Conservation (phyloP, 2,329 filamentous ascomycete genomes). For the Coniochaeta pulveracea region DNA sequence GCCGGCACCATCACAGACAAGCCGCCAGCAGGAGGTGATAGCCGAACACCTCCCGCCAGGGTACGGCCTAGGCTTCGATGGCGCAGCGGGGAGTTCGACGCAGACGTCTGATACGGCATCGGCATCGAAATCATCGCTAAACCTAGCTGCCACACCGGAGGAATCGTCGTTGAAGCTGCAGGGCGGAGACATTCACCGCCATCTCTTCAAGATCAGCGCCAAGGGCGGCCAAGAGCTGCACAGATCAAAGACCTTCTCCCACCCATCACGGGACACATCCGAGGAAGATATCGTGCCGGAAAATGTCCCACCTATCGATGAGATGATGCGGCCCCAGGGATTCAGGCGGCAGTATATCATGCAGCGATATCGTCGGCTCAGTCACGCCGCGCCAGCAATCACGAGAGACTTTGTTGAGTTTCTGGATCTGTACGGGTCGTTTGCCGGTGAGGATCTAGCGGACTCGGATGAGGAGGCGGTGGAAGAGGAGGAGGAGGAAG, state of each 20-base stretch:
- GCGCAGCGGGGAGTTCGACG: conserved; percentile 4
- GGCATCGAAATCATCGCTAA: conserved; percentile 5
- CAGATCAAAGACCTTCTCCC: conserved; percentile 15
- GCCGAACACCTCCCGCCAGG: conserved; percentile 21
- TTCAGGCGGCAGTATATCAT: conserved; percentile 37
- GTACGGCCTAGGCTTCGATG: conserved; percentile 20
- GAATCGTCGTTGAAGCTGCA: conserved; percentile 62
- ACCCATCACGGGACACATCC: conserved; percentile 6
- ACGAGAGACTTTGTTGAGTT: conserved; percentile 66
- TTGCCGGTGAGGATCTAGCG: conserved; percentile 60
- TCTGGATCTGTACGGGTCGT: conserved; percentile 63
- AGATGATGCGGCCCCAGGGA: conserved; percentile 30
- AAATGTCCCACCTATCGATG: conserved; percentile 16
- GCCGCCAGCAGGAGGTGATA: conserved; percentile 12
- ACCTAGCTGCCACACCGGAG: conserved; percentile 14
- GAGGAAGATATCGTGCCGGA: conserved; percentile 3
- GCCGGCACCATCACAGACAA: conserved; percentile 1
- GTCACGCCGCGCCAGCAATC: conserved; percentile 38
- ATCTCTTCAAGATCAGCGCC: conserved; percentile 64
- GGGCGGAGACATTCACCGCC: conserved; percentile 68
- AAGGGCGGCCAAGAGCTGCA: conserved; percentile 32
- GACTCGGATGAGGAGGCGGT: conserved; percentile 50
- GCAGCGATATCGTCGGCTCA: conserved; percentile 22
- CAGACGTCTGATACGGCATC: no score
- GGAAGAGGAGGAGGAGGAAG: conserved; percentile 33